These are phyloP conservation scores for Exophiala calicioides DNA, from an alignment of 2,329 filamentous ascomycete species.

Conservation along the genomic window DNA sequence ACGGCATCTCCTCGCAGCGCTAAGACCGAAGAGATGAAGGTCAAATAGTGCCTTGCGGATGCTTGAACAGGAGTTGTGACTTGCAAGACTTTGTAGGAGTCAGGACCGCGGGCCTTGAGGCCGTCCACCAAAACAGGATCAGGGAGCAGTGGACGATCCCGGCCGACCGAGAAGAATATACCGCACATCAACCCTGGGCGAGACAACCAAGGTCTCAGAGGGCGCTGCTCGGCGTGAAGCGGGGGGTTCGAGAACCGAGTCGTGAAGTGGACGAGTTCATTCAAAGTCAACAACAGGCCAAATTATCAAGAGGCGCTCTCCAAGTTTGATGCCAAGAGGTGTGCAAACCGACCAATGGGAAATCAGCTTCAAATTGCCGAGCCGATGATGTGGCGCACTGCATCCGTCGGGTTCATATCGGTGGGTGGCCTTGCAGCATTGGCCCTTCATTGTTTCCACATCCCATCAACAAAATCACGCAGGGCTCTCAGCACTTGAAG, in stretches of 20 bases:
- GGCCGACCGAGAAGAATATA: conserved; percentile 51
- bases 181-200: conserved; percentile 63
- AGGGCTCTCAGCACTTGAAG: not conserved
- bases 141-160: conserved; percentile 58
- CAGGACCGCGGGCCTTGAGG: conserved; percentile 47
- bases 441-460: too few relatives aligned
- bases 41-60: conserved; percentile 47
- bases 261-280: too few relatives aligned
- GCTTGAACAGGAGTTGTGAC: conserved; percentile 27
- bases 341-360: too few relatives aligned
- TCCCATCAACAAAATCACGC: not conserved
- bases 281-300: too few relatives aligned
- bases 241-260: too few relatives aligned
- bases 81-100: conserved; percentile 40
- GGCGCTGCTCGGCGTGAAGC: too few relatives aligned
- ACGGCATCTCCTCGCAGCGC: conserved; percentile 76
- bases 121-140: conserved; percentile 37
- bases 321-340: too few relatives aligned
- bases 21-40: conserved; percentile 82
- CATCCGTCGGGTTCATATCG: too few relatives aligned
- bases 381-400: too few relatives aligned
- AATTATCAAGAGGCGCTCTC: too few relatives aligned
- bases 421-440: not conserved
- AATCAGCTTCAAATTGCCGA: conserved; percentile 4
- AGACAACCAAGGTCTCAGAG: not conserved